These are phyloP conservation scores for Calvatia gigantea DNA, from an alignment of 768 basidiomycete genomes.

Conservation along the genomic window DNA sequence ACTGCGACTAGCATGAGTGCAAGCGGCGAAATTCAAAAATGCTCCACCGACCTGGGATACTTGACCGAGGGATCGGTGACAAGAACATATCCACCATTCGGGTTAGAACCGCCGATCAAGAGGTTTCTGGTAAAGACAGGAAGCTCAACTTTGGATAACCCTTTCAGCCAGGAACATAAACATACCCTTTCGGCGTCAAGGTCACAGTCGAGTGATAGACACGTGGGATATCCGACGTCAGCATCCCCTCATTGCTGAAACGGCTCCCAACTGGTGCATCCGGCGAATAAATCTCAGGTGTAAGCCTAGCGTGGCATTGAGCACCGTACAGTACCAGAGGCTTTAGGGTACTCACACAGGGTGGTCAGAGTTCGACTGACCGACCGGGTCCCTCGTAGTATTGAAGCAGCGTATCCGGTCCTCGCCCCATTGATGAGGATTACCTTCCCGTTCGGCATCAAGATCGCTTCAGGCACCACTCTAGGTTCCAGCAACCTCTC, in stretches of 20 bases:
- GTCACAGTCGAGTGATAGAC: constrained; percentile 63
- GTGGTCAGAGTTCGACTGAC: constrained; percentile 28
- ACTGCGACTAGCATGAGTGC: constrained; percentile 9
- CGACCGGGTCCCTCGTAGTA: constrained; percentile 26
- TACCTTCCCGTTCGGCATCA: constrained; percentile 41
- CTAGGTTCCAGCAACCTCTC: constrained; percentile 40
- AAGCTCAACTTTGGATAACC: neutral
- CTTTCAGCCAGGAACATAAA: constrained; percentile 5
- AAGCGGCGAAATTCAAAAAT: neutral
- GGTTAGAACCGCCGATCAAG: constrained; percentile 41
- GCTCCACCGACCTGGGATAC: constrained; percentile 19
- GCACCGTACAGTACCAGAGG: too few species aligned
- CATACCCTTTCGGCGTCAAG: constrained; percentile 50
- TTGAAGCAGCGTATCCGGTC: constrained; percentile 39
- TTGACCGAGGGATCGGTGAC: constrained; percentile 23
- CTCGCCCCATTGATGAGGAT: constrained; percentile 40
- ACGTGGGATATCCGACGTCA: constrained; percentile 41
- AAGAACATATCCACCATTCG: constrained; percentile 31
- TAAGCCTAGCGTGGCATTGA: constrained; percentile 19
- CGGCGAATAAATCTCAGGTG: constrained; percentile 48
- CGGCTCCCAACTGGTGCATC: constrained; percentile 36
- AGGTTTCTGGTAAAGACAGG: constrained; percentile 20
- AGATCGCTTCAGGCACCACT: constrained; percentile 34
- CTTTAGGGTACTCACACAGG: constrained; percentile 21
- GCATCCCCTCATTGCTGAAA: constrained; percentile 43